These are phyloP conservation scores for Pythium volutum DNA, from an alignment of 352 stramenopile species.

Conservation along the genomic window DNA sequence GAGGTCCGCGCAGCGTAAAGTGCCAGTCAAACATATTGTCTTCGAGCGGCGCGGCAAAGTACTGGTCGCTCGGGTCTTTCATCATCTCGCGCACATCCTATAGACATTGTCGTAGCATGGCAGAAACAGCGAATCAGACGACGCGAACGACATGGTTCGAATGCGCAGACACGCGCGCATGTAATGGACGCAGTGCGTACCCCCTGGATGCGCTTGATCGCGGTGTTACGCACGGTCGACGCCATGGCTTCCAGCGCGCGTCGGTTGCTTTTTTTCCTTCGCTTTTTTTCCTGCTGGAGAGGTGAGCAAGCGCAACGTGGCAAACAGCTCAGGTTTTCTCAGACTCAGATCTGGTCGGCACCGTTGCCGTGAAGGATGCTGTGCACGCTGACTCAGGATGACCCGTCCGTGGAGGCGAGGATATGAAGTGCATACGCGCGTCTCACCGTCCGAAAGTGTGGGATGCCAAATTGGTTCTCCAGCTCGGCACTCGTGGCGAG, in stretches of 20 bases:
- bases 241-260: conserved; percentile 9
- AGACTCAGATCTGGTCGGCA: not conserved
- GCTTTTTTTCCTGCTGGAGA: not conserved
- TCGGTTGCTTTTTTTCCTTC: not conserved
- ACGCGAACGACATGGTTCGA: conserved; percentile 1
- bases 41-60: conserved; percentile 73
- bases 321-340: not conserved
- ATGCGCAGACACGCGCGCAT: not conserved
- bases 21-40: conserved; percentile 94
- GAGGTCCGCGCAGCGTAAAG: conserved; percentile 97
- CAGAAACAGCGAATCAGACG: not conserved
- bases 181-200: conserved; percentile 29
- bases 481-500: no score
- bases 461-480: no score
- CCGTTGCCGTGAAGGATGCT: no score
- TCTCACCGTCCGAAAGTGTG: not conserved
- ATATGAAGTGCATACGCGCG: no score
- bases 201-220: conserved; percentile 84
- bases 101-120: no score
- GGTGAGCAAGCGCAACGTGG: not conserved
- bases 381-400: no score
- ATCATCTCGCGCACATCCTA: conserved; percentile 89
- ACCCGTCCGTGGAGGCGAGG: no score
- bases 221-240: conserved; percentile 62
- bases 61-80: conserved; percentile 84